Evolutionary conservation across 169 alveolate species (phyloP).

Genomic region (Plasmodium fragile): DNA sequence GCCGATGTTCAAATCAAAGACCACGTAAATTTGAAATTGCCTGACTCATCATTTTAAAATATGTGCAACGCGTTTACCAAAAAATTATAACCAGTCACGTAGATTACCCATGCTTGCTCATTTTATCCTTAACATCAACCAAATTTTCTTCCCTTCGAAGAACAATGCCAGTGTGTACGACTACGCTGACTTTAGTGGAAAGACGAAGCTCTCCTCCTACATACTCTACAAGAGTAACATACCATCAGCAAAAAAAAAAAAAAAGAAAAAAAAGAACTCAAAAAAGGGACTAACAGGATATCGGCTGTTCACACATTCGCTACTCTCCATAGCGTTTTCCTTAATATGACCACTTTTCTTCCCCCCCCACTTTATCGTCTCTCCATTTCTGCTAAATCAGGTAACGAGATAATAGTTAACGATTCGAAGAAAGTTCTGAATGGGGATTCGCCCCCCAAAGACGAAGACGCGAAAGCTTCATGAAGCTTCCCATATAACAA

Average conservation of each 20-base stretch:
- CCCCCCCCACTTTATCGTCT: no score
- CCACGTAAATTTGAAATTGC: conserved; percentile 9
- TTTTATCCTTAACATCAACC: not conserved
- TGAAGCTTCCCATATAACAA: not conserved
- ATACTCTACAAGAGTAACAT: conserved; percentile 53
- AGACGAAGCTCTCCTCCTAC: conserved; percentile 50
- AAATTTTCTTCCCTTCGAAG: conserved; percentile 19
- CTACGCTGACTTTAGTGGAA: conserved; percentile 62
- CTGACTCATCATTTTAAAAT: not conserved
- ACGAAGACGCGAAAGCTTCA: not conserved
- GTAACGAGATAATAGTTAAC: conserved; percentile 40
- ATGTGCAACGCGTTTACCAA: not conserved
- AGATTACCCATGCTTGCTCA: not conserved
- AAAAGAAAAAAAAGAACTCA: not conserved
- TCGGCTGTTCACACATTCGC: not conserved
- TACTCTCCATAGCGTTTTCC: not conserved
- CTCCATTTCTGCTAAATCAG: not conserved
- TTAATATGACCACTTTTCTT: not conserved
- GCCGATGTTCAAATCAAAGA: conserved; percentile 71
- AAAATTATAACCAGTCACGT: not conserved
- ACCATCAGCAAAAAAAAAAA: not conserved
- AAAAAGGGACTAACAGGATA: not conserved
- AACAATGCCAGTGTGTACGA: conserved; percentile 65
- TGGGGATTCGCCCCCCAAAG: not conserved
- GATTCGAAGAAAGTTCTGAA: not conserved